Evolutionary conservation across 164 flowering plant species (phyloP).

Genomic region (Magnolia changhungtana): DNA sequence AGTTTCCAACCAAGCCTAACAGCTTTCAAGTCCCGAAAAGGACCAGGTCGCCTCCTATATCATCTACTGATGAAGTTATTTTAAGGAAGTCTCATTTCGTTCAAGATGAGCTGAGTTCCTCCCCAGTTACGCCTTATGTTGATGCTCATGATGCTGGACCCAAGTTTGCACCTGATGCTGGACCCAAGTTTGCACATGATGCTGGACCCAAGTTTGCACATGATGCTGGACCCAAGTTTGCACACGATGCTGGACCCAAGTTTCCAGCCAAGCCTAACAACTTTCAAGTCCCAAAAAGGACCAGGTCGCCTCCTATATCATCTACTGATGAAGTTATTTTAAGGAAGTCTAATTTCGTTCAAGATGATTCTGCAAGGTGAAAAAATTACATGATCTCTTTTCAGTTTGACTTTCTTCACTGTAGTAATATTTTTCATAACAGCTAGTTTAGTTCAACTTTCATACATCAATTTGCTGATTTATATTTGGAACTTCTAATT

Average conservation of each 20-base stretch:
- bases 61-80: constrained; percentile 25
- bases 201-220: background rate
- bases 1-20: constrained; percentile 4
- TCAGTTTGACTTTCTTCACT: background rate
- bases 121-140: constrained; percentile 18
- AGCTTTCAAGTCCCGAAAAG: constrained; percentile 45
- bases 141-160: constrained; percentile 12
- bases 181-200: too few relatives aligned
- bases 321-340: constrained; percentile 28
- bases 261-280: constrained; percentile 9
- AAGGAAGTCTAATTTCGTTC: constrained; percentile 20
- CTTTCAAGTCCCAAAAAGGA: constrained; percentile 46
- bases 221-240: constrained; percentile 16
- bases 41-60: constrained; percentile 58
- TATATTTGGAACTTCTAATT: constrained; percentile 1
- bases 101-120: constrained; percentile 34
- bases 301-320: constrained; percentile 57
- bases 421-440: background rate
- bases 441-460: background rate
- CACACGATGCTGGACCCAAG: constrained; percentile 16
- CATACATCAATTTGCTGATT: constrained; percentile 1
- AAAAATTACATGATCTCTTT: background rate
- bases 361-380: constrained; percentile 42
- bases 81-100: constrained; percentile 17
- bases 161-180: constrained; percentile 3